A percentile compares a stretch with the other conserved stretches of the same genome.
Evolutionary conservation across 2,329 filamentous ascomycete species (phyloP).

Genomic region (Lachnellula arida): DNA sequence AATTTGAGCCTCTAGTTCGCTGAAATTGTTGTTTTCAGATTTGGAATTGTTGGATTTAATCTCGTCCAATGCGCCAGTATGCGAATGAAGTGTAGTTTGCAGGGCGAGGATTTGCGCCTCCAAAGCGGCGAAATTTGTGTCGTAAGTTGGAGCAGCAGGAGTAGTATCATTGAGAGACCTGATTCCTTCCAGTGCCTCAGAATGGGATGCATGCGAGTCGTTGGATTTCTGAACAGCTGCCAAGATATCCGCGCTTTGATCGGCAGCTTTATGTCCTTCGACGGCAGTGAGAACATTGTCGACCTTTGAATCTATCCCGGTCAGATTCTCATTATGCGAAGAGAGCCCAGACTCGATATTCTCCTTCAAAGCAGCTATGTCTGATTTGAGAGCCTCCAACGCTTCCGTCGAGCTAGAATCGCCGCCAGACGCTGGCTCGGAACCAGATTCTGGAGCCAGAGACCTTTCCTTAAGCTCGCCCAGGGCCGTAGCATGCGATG

Average conservation of each 20-base stretch:
- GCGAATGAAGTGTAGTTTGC: slow-evolving; percentile 16
- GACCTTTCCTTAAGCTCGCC: slow-evolving; percentile 22
- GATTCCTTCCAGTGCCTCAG: slow-evolving; percentile 12
- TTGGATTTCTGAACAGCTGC: slow-evolving; percentile 26
- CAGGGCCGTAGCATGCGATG: slow-evolving; percentile 14
- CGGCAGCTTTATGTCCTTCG: slow-evolving; percentile 17
- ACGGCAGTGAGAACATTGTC: slow-evolving; percentile 21
- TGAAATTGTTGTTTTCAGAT: not conserved
- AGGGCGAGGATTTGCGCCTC: slow-evolving; percentile 22
- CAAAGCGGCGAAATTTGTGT: slow-evolving; percentile 8
- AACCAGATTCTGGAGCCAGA: slow-evolving; percentile 6
- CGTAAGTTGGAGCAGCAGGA: not conserved
- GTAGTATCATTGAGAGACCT: slow-evolving; percentile 4
- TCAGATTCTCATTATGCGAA: slow-evolving; percentile 18
- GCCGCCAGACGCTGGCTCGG: not conserved
- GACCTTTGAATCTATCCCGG: slow-evolving; percentile 20
- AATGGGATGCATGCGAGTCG: slow-evolving; percentile 24
- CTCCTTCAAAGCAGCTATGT: slow-evolving; percentile 20
- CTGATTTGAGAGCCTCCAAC: slow-evolving; percentile 3
- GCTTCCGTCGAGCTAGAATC: slow-evolving; percentile 9
- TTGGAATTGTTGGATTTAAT: slow-evolving; percentile 9
- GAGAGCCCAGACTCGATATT: slow-evolving; percentile 21
- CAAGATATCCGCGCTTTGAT: slow-evolving; percentile 22
- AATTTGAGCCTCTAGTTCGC: slow-evolving; percentile 15
- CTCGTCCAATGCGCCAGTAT: slow-evolving; percentile 16